Evolutionary conservation across 331 rosid species (phyloP), one percentile per base, ranked within the genome.

Genomic region (Arachis monticola): DNA sequence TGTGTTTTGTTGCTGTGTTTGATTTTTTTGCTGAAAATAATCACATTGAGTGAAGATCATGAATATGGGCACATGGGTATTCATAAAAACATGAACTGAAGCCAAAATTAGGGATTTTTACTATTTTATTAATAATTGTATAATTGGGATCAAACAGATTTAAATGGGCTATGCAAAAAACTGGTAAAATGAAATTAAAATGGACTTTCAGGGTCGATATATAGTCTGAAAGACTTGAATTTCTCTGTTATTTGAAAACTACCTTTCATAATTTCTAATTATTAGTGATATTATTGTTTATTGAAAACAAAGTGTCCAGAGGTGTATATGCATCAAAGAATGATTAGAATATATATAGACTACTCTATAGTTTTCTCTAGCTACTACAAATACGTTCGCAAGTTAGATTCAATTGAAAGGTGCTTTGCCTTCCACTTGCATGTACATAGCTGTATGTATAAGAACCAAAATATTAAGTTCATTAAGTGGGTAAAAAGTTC

Each of bases 231-330:
- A 51, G 69, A 38, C 38, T 60, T 45, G 64, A 42, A 41, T 48
- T 51, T 32, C 55, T 55, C 3, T 30, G 60, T 60, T 17, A 50
- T 80, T 35, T 75, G 77, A 80, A 75, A 63, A 60, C 65, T 57
- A 69, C 69, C 42, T 59, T 47, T 75, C 70, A 57, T 75, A 64
- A 69, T 80, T 56, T 56, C 1, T 55, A 69, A 80, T 63, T n/a
- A 80, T 75, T 70, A 57, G 38, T 56, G 58, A 75, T n/a, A 69
- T 22, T 27, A 46, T n/a, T 35, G 69, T 46, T 27, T 22, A 40
- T 69, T 60, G 51, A 69, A 57, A 62, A 42, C 10, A 10, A 6
- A 60, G n/a, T 30, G 31, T 32, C 30, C 30, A 41, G 30, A 14
- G 6, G 22, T 41, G 22, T 17, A 17, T 17, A 60, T 46, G 79